A percentile compares a stretch with the other conserved stretches of the same genome.
Conservation (phyloP, 768 basidiomycete genomes). For the Hortiboletus flavorubellus region DNA sequence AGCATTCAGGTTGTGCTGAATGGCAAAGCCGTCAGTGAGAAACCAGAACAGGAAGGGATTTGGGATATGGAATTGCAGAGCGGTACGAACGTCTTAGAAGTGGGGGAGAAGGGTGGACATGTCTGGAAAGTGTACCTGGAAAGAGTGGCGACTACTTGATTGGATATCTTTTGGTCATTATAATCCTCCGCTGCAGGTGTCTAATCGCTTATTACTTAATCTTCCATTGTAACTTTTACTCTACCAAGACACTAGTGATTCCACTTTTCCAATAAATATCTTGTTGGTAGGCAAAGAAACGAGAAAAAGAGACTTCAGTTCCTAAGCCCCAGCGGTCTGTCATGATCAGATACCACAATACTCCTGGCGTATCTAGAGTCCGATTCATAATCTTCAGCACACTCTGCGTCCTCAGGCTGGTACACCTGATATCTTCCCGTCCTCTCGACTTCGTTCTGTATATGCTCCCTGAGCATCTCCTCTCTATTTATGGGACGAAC, state of each 20-base stretch:
- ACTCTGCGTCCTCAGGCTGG: slow-evolving; percentile 52
- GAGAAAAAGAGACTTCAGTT: slow-evolving; percentile 7
- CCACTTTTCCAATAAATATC: slow-evolving; percentile 8
- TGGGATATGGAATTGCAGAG: slow-evolving; percentile 62
- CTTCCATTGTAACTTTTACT: slow-evolving; percentile 24
- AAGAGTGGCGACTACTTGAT: slow-evolving; percentile 32
- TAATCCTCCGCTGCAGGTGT: slow-evolving; percentile 14
- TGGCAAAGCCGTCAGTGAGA: slow-evolving; percentile 46
- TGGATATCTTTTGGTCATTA: slow-evolving; percentile 1
- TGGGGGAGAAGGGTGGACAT: slow-evolving; percentile 68
- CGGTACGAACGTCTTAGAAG: slow-evolving; percentile 63
- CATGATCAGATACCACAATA: slow-evolving; percentile 15
- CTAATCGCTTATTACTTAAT: slow-evolving; percentile 33
- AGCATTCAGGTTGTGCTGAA: slow-evolving; percentile 66
- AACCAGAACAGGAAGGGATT: slow-evolving; percentile 43
- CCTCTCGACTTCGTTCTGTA: slow-evolving; percentile 51
- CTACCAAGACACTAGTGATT: slow-evolving; percentile 22
- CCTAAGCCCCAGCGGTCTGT: slow-evolving; percentile 17
- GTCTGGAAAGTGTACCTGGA: slow-evolving; percentile 71
- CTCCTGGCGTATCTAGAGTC: slow-evolving; percentile 1
- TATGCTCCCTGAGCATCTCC: slow-evolving; percentile 56
- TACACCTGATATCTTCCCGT: slow-evolving; percentile 66
- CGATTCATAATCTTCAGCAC: slow-evolving; percentile 39
- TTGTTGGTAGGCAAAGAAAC: not conserved
- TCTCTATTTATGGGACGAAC: slow-evolving; percentile 60